Evolutionary conservation across 1,139 yeast species (phyloP).

Genomic region (Yamadazyma taylorii): DNA sequence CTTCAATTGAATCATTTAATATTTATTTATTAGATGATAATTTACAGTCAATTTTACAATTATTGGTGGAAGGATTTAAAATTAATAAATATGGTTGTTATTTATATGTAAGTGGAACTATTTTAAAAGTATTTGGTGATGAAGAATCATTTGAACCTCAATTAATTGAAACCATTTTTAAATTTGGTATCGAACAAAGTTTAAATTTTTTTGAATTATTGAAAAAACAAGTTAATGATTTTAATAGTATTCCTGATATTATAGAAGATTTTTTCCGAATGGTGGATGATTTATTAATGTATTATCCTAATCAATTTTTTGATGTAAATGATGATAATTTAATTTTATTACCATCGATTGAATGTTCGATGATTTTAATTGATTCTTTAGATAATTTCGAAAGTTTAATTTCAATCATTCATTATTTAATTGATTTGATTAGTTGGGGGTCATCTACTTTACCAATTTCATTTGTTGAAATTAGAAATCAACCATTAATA

Average conservation of each 20-base stretch:
- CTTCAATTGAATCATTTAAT: conserved; percentile 66
- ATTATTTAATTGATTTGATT: conserved; percentile 73
- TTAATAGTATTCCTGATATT: conserved; percentile 63
- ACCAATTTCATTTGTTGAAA: conserved; percentile 67
- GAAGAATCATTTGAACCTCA: conserved; percentile 39
- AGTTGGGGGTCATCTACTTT: conserved; percentile 84
- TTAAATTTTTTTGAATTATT: conserved; percentile 39
- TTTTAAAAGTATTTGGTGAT: conserved; percentile 76
- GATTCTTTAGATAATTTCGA: conserved; percentile 62
- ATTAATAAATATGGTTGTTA: conserved; percentile 76
- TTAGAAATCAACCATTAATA: conserved; percentile 47
- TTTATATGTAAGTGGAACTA: conserved; percentile 85
- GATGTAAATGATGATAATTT: conserved; percentile 33
- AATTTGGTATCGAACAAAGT: conserved; percentile 51
- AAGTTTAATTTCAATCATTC: conserved; percentile 68
- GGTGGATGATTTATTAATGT: conserved; percentile 77
- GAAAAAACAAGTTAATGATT: conserved; percentile 15
- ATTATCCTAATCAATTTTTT: conserved; percentile 68
- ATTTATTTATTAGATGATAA: conserved; percentile 64
- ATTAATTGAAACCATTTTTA: conserved; percentile 41
- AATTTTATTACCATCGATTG: conserved; percentile 56
- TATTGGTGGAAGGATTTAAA: conserved; percentile 67
- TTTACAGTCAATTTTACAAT: conserved; percentile 62
- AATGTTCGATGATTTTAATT: conserved; percentile 59
- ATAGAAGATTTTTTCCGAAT: conserved; percentile 88